phyloP scores from a whole-genome alignment of 1,284 basidiomycete genomes.

The Omphalotus olearius region DNA sequence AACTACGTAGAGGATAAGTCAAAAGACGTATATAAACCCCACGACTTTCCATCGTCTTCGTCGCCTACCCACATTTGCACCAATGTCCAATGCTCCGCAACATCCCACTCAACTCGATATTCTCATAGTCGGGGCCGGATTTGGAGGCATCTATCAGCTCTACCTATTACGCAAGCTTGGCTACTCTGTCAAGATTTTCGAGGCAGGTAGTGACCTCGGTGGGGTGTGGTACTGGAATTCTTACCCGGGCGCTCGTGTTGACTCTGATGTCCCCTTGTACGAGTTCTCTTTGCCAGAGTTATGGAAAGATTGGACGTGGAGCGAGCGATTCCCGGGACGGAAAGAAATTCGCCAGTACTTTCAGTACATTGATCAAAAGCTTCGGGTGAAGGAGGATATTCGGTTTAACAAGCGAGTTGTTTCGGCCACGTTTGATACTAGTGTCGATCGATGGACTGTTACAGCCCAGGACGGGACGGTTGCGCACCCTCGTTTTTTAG shows the following conservation, averaged over 20 bases:
- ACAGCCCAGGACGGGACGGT: constrained; percentile 16
- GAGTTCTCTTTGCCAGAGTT: constrained; percentile 20
- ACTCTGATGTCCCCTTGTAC: constrained; percentile 8
- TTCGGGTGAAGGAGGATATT: constrained; percentile 22
- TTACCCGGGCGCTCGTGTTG: constrained; percentile 12
- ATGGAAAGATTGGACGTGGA: constrained; percentile 25
- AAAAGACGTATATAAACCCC: too few species aligned
- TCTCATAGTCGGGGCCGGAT: constrained; percentile 24
- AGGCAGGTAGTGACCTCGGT: constrained; percentile 11
- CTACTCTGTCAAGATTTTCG: constrained; percentile 11
- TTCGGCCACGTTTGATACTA: constrained; percentile 19
- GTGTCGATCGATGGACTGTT: constrained; percentile 20
- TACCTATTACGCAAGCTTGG: constrained; percentile 18
- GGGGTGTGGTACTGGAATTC: constrained; percentile 12
- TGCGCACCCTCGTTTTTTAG: constrained; percentile 17
- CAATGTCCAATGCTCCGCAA: too few species aligned
- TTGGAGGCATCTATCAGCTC: constrained; percentile 20
- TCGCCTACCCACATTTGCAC: too few species aligned
- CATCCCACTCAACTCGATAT: constrained; percentile 12
- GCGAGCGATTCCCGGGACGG: constrained; percentile 16
- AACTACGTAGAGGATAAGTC: too few species aligned
- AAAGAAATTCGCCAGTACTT: constrained; percentile 22
- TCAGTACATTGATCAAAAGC: constrained; percentile 19
- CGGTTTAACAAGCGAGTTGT: constrained; percentile 21
- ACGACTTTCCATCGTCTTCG: too few species aligned